Evolutionary conservation across 2,329 filamentous ascomycete genomes (phyloP).

Genomic region (Zasmidium citrigriseum): DNA sequence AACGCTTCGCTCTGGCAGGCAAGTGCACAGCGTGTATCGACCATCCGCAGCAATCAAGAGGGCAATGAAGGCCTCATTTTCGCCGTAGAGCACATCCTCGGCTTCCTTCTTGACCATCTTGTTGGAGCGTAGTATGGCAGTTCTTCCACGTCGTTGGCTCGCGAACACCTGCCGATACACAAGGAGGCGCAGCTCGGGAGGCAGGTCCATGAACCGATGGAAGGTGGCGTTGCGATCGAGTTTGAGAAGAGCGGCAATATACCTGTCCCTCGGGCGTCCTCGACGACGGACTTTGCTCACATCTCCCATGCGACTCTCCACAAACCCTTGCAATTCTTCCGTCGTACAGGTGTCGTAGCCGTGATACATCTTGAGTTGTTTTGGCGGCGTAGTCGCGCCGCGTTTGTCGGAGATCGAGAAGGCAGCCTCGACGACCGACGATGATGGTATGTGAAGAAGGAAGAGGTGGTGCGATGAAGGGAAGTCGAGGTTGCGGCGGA

Average conservation of each 20-base stretch:
- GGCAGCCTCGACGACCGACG: neutral
- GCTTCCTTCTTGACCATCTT: neutral
- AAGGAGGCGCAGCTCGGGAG: conserved; percentile 19
- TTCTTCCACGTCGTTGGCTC: neutral
- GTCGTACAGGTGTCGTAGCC: neutral
- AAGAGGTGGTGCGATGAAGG: no score
- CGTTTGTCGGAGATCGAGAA: no score
- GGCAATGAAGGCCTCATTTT: neutral
- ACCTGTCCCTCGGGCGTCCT: neutral
- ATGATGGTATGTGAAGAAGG: no score
- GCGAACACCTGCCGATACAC: conserved; percentile 11
- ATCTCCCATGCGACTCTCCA: neutral
- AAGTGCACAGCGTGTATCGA: no score
- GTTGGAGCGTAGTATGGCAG: neutral
- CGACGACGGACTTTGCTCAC: neutral
- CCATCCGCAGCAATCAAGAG: no score
- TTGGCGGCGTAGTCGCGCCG: neutral
- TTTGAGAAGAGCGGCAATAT: neutral
- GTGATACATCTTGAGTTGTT: neutral
- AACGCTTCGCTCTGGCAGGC: no score
- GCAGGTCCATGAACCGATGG: conserved; percentile 15
- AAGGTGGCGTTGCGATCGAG: neutral
- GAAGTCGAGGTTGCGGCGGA: no score
- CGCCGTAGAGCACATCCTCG: neutral
- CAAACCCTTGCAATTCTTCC: neutral